These are phyloP conservation scores for Coemansia sp. DNA, from an alignment of 192 early-diverging fungal genomes.

Conservation along the genomic window DNA sequence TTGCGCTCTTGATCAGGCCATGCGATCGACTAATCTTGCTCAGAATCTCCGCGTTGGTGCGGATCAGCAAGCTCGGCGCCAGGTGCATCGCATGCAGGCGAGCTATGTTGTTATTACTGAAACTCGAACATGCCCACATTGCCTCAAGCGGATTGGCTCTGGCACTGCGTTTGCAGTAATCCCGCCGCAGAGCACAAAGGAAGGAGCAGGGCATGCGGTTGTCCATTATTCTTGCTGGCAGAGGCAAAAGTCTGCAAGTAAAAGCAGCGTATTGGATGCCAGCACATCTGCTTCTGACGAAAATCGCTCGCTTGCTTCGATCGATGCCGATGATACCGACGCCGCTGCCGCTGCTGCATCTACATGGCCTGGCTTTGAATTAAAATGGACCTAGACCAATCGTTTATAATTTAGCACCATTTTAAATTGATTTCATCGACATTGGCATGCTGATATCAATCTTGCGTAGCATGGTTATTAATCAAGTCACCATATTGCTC, in stretches of 20 bases:
- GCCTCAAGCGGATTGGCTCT: constrained; percentile 56
- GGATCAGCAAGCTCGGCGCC: constrained; percentile 41
- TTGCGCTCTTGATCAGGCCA: constrained; percentile 45
- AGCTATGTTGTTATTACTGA: constrained; percentile 38
- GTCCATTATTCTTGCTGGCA: constrained; percentile 58
- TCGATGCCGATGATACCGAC: neutral
- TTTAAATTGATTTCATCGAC: neutral
- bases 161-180: constrained; percentile 52
- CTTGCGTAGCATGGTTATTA: neutral
- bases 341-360: neutral
- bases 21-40: constrained; percentile 37
- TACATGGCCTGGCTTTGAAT: constrained; percentile 11
- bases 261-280: neutral
- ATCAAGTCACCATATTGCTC: neutral
- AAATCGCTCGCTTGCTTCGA: neutral
- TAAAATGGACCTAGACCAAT: constrained; percentile 29
- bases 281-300: neutral
- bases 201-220: constrained; percentile 19
- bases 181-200: constrained; percentile 11
- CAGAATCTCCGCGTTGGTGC: constrained; percentile 36
- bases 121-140: constrained; percentile 49
- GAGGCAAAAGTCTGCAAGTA: constrained; percentile 30
- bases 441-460: neutral
- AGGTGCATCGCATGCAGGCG: constrained; percentile 31
- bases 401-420: no score